phyloP scores from a whole-genome alignment of 129 eudicot genomes.

The sunflower (Helianthus annuus) region HanXRQr2.0-SUNRISE NC_035444.2:39797621-39798120 shows the following conservation, averaged over 20 bases:
- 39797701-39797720: too few species aligned
- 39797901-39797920: not conserved
- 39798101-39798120: not conserved
- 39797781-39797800: too few species aligned
- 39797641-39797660: too few species aligned
- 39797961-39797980: conserved; percentile 99
- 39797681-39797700: too few species aligned
- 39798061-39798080: not conserved
- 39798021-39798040: conserved; percentile 22
- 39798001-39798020: conserved; percentile 98
- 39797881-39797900: not conserved
- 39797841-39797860: not conserved
- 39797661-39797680: too few species aligned
- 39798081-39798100: not conserved
- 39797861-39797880: not conserved
- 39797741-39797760: too few species aligned
- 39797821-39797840: too few species aligned
- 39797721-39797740: too few species aligned
- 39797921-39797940: not conserved
- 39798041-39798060: not conserved
- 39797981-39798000: conserved; percentile 91
- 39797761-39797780: too few species aligned
- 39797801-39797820: too few species aligned
- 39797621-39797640: not conserved
- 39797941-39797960: not conserved